Evolutionary conservation across 176 grass and related monocot species (phyloP).

Genomic region (Eragrostis nindensis): DNA sequence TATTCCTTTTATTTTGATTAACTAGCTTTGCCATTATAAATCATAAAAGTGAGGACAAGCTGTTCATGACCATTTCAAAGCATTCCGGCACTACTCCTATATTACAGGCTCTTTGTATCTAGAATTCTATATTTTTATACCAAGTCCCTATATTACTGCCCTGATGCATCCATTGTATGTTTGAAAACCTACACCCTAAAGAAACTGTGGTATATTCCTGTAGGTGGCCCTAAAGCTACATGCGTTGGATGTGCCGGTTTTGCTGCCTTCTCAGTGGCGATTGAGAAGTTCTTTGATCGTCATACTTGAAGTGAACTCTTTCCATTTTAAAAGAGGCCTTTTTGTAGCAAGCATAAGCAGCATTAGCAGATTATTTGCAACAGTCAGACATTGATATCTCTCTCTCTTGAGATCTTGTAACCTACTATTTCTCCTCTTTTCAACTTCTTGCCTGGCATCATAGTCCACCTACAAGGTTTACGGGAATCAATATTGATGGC

Average conservation of each 20-base stretch:
- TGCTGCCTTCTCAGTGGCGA: conserved; percentile 84
- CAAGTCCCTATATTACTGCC: not conserved
- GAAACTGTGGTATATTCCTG: conserved; percentile 43
- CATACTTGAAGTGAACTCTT: conserved; percentile 59
- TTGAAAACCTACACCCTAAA: conserved; percentile 26
- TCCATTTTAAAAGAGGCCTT: conserved; percentile 12
- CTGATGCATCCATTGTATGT: not conserved
- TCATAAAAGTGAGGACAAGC: not conserved
- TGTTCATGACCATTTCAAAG: not conserved
- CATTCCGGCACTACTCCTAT: not conserved
- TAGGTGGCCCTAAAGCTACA: conserved; percentile 88
- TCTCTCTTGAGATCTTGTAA: not conserved
- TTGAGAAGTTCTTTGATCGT: conserved; percentile 94
- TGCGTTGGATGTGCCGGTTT: conserved; percentile 91
- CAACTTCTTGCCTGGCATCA: not conserved
- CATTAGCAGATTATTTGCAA: conserved; percentile 5
- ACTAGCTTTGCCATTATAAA: not conserved
- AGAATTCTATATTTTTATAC: not conserved
- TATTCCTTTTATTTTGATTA: not conserved
- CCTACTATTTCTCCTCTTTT: conserved; percentile 4
- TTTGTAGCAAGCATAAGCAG: conserved; percentile 40
- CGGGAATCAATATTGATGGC: not conserved
- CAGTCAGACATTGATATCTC: conserved; percentile 33
- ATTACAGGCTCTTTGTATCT: not conserved
- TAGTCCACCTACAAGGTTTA: not conserved